Conservation (phyloP, 176 grass and related monocot species). For the Aechmea fasciata region DNA sequence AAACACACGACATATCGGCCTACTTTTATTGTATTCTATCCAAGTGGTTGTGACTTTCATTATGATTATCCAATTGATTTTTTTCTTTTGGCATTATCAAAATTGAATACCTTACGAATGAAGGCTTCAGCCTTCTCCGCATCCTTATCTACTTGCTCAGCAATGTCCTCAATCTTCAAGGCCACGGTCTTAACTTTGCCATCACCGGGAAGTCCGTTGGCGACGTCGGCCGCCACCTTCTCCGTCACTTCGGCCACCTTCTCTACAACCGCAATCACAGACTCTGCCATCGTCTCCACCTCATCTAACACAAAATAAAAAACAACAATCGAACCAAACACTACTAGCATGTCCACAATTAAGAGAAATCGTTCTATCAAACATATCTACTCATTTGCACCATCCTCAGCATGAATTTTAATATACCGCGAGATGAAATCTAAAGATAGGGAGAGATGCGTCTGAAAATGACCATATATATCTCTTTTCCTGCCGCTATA, state of each 20-base stretch:
- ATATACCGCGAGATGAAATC: too few species aligned
- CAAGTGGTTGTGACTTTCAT: too few species aligned
- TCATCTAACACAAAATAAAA: slow-evolving; percentile 31
- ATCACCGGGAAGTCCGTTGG: slow-evolving; percentile 36
- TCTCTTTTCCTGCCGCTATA: neutral
- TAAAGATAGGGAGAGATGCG: neutral
- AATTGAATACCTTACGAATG: slow-evolving; percentile 42
- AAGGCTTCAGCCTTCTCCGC: slow-evolving; percentile 53
- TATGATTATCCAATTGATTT: neutral
- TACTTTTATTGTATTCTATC: neutral
- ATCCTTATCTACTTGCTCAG: slow-evolving; percentile 50
- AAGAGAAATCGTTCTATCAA: too few species aligned
- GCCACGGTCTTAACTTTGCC: slow-evolving; percentile 31
- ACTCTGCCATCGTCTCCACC: slow-evolving; percentile 23
- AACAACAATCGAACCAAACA: too few species aligned
- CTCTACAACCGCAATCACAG: slow-evolving; percentile 35
- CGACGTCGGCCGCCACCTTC: slow-evolving; percentile 44
- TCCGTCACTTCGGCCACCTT: slow-evolving; percentile 51
- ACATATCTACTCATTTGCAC: too few species aligned
- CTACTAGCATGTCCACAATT: too few species aligned
- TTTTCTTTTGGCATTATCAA: neutral
- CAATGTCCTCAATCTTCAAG: slow-evolving; percentile 43
- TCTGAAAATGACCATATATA: neutral
- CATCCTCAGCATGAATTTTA: too few species aligned
- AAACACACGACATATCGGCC: neutral